Conservation (phyloP, 179 eudicot species). For the Spergularia azorica region DNA sequence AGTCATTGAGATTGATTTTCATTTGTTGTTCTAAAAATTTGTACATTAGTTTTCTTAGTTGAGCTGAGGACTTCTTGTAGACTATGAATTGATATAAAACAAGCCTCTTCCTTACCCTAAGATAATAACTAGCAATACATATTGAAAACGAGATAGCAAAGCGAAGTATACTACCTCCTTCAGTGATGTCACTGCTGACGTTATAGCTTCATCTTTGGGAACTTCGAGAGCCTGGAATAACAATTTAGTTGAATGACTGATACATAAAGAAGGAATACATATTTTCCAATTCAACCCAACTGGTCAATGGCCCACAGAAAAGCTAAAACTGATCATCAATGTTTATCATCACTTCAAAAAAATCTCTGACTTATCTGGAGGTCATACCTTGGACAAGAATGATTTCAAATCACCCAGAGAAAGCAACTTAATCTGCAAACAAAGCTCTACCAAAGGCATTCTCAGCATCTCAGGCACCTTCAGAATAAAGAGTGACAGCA, state of each 20-base stretch:
- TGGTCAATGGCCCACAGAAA: background rate
- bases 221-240: conserved; percentile 79
- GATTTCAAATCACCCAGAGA: conserved; percentile 73
- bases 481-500: conserved; percentile 18
- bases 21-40: background rate
- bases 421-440: conserved; percentile 90
- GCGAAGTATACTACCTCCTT: conserved; percentile 61
- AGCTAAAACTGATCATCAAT: background rate
- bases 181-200: conserved; percentile 74
- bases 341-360: background rate
- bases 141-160: conserved; percentile 1
- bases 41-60: background rate
- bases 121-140: background rate
- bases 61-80: background rate
- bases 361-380: background rate
- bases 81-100: background rate
- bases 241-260: background rate
- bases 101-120: background rate
- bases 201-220: conserved; percentile 83
- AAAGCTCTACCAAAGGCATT: conserved; percentile 92
- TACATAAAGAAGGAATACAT: background rate
- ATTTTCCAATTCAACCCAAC: background rate
- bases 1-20: background rate
- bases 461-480: conserved; percentile 96
- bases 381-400: conserved; percentile 63